Evolutionary conservation across 148 eudicot species (phyloP), one percentile per base, ranked within the genome.

Genomic region (Vaccinium darrowii): DNA sequence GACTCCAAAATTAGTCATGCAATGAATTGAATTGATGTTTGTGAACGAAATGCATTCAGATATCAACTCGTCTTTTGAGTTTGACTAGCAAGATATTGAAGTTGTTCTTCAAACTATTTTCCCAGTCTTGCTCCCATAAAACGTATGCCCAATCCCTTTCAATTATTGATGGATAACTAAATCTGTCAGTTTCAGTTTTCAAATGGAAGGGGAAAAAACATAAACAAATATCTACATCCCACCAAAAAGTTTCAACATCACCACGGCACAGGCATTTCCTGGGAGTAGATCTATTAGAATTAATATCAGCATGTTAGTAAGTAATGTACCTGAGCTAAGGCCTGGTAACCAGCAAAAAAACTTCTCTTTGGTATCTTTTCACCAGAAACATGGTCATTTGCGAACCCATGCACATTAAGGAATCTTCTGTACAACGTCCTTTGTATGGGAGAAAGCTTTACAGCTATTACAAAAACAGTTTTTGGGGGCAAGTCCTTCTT

Each of bases 401-500:
- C 89, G 90, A 94, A 93, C 58, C 96, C 93, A 90, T 96, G 99
- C 82, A 91, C 94, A 87, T 95, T 96, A 62, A 97, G 93, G 91
- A 95, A 97, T 89, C 90, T 87, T 87, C 88, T 94, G 88, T 97
- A 97, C 51, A 97, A 84, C 84, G 91, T 93, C 67, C 93, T 91
- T 80, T 97, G 99, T 78, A 95, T 81, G 11, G 93, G 89, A 91
- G 99, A 97, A 82, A 95, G 92, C 90, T 97, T 95, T 82, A 97
- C 99, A 83, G 98, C 90, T 82, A 97, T 85, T 27, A 97, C 99
- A 85, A 95, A 95, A 65, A 95, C 99, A 75, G 98, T 97, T 92
- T 97, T 97, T 0, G 96, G 93, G 49, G 99, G 99, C 85, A 97
- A 91, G 85, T 97, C 99, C 83, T 94, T 95, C 87, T 95, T 95